Evolutionary conservation across 768 basidiomycete genomes (phyloP).

Genomic region (Tephrocybe sp.): DNA sequence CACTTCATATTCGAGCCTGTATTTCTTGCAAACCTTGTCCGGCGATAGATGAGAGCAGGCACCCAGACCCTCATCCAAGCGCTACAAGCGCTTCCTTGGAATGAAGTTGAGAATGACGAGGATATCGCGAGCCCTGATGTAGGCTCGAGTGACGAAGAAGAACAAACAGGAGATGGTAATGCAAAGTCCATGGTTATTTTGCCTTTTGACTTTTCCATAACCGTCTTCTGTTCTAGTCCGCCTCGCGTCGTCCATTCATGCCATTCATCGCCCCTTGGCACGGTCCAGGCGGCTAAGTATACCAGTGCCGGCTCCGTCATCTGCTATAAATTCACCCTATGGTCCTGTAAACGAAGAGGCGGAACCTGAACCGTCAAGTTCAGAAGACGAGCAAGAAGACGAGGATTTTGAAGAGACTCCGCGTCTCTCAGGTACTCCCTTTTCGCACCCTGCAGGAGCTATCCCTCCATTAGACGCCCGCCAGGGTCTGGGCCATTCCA

Average conservation of each 20-base stretch:
- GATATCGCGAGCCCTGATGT: slow-evolving; percentile 46
- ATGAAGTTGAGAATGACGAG: slow-evolving; percentile 69
- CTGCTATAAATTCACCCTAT: slow-evolving; percentile 17
- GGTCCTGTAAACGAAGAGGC: slow-evolving; percentile 33
- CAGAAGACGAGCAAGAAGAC: slow-evolving; percentile 52
- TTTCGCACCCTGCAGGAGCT: slow-evolving; percentile 18
- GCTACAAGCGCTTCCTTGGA: slow-evolving; percentile 82
- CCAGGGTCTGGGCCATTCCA: slow-evolving; percentile 5
- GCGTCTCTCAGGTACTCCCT: slow-evolving; percentile 26
- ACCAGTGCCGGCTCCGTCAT: slow-evolving; percentile 15
- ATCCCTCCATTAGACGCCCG: slow-evolving; percentile 2
- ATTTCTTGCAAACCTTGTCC: slow-evolving; percentile 6
- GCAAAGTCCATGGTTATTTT: not conserved
- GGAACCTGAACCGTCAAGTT: slow-evolving; percentile 33
- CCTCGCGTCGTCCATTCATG: slow-evolving; percentile 84
- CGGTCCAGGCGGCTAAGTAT: slow-evolving; percentile 52
- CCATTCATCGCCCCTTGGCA: slow-evolving; percentile 81
- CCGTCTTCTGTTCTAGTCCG: slow-evolving; percentile 37
- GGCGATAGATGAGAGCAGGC: slow-evolving; percentile 74
- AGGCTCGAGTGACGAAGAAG: slow-evolving; percentile 67
- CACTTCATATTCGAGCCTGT: slow-evolving; percentile 11
- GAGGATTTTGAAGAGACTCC: slow-evolving; percentile 62
- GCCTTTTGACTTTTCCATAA: not conserved
- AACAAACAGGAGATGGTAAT: slow-evolving; percentile 37
- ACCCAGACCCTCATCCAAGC: slow-evolving; percentile 91